Evolutionary conservation across 2,329 filamentous ascomycete species (phyloP).

Genomic region (Fusarium robinianum): DNA sequence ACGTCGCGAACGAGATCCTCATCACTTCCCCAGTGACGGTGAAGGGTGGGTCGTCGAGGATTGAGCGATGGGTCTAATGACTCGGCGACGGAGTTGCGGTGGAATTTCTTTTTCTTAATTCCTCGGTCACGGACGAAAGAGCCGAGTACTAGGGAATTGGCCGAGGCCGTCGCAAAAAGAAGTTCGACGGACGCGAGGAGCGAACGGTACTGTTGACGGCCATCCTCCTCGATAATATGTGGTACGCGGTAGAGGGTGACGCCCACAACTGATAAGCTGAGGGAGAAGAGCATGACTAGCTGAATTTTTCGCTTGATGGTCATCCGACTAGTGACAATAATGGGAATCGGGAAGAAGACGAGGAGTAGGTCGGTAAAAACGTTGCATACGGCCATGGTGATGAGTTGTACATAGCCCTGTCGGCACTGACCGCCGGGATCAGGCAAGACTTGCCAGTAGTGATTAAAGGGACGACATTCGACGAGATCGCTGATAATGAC

Average conservation of each 20-base stretch:
- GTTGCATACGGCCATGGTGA: slow-evolving; percentile 89
- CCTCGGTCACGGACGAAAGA: slow-evolving; percentile 92
- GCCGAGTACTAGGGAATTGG: slow-evolving; percentile 87
- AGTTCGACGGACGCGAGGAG: slow-evolving; percentile 90
- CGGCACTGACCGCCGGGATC: slow-evolving; percentile 86
- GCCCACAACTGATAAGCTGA: slow-evolving; percentile 78
- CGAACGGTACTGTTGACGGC: slow-evolving; percentile 84
- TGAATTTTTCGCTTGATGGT: slow-evolving; percentile 76
- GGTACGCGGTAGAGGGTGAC: slow-evolving; percentile 84
- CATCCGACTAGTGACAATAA: slow-evolving; percentile 82
- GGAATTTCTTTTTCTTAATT: slow-evolving; percentile 85
- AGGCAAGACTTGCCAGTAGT: slow-evolving; percentile 82
- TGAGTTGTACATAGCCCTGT: slow-evolving; percentile 81
- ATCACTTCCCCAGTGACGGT: slow-evolving; percentile 83
- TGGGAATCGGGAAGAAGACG: slow-evolving; percentile 85
- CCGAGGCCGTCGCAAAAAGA: slow-evolving; percentile 81
- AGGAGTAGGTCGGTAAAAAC: slow-evolving; percentile 87
- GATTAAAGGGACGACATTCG: slow-evolving; percentile 77
- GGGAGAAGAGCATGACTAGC: slow-evolving; percentile 78
- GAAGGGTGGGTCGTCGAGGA: slow-evolving; percentile 54
- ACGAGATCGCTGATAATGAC: slow-evolving; percentile 79
- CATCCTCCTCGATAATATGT: slow-evolving; percentile 70
- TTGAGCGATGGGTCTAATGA: slow-evolving; percentile 59
- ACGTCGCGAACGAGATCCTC: slow-evolving; percentile 84
- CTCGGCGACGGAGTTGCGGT: slow-evolving; percentile 63